Conservation (phyloP, 2,329 filamentous ascomycete species). For the Apiospora pterosperma region DNA sequence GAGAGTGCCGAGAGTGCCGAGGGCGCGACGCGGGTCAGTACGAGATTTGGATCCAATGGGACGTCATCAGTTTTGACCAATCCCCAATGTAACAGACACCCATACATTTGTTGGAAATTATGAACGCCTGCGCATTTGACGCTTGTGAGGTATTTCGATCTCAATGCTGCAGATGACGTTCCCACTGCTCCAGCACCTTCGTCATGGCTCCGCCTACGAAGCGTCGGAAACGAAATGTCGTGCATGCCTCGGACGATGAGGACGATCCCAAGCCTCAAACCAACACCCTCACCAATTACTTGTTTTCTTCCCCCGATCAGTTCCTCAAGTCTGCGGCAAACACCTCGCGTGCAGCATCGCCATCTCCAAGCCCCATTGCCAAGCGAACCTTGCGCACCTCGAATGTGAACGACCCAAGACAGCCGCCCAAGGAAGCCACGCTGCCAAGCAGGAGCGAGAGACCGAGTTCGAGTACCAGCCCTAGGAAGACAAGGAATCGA, state of each 20-base stretch:
- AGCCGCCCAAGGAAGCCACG: constrained; percentile 15
- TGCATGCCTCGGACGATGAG: constrained; percentile 48
- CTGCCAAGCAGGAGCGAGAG: constrained; percentile 18
- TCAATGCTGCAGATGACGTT: constrained; percentile 18
- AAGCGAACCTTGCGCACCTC: constrained; percentile 15
- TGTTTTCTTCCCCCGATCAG: constrained; percentile 47
- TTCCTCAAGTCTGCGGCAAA: constrained; percentile 16
- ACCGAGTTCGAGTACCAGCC: constrained; percentile 42
- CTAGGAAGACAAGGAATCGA: constrained; percentile 34
- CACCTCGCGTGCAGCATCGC: constrained; percentile 10
- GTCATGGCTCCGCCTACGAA: constrained; percentile 57
- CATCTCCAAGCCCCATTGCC: constrained; percentile 21
- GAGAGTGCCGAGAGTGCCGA: not conserved
- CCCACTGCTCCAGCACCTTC: constrained; percentile 13
- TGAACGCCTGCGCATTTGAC: not conserved
- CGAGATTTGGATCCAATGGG: not conserved
- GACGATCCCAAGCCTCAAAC: constrained; percentile 34
- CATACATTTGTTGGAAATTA: not conserved
- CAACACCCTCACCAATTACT: constrained; percentile 50
- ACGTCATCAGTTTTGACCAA: not conserved
- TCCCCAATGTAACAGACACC: not conserved
- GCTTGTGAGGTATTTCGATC: not conserved
- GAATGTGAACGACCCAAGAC: constrained; percentile 21
- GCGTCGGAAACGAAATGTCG: constrained; percentile 55
- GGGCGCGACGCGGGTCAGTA: not conserved